Conservation (phyloP, 768 basidiomycete genomes). For the Neoboletus subvelutipes region DNA sequence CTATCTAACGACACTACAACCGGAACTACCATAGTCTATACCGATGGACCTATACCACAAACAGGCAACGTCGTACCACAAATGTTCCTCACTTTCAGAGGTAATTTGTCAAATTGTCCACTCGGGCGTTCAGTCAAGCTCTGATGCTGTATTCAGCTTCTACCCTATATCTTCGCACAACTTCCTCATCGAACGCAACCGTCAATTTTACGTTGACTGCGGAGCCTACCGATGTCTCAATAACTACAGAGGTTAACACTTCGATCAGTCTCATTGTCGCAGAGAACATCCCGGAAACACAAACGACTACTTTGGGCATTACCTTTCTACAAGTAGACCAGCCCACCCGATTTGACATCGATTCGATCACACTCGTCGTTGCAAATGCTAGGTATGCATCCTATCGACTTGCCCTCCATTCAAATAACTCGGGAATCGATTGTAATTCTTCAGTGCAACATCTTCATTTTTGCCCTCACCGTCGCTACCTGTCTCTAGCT, state of each 20-base stretch:
- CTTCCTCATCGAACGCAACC: conserved; percentile 47
- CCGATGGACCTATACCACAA: conserved; percentile 43
- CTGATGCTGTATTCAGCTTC: conserved; percentile 36
- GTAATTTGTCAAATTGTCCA: conserved; percentile 29
- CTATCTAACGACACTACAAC: conserved; percentile 13
- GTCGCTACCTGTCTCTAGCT: conserved; percentile 25
- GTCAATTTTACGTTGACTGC: conserved; percentile 51
- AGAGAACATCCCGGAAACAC: conserved; percentile 39
- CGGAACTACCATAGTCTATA: conserved; percentile 29
- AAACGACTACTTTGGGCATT: conserved; percentile 43
- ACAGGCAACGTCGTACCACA: conserved; percentile 50
- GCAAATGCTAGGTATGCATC: conserved; percentile 35
- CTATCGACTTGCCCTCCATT: not conserved
- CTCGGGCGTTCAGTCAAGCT: not conserved
- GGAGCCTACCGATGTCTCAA: conserved; percentile 34
- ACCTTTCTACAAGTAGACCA: conserved; percentile 34
- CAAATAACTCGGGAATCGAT: not conserved
- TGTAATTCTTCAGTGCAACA: conserved; percentile 19
- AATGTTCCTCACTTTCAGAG: conserved; percentile 56
- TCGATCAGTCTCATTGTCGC: conserved; percentile 39
- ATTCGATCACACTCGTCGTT: conserved; percentile 38
- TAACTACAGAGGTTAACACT: conserved; percentile 42
- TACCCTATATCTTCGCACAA: conserved; percentile 43
- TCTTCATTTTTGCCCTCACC: conserved; percentile 27
- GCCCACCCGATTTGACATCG: conserved; percentile 39